Base-by-base conservation (phyloP, 371 early-diverging fungal species). In the Cokeromyces recurvatus region DNA sequence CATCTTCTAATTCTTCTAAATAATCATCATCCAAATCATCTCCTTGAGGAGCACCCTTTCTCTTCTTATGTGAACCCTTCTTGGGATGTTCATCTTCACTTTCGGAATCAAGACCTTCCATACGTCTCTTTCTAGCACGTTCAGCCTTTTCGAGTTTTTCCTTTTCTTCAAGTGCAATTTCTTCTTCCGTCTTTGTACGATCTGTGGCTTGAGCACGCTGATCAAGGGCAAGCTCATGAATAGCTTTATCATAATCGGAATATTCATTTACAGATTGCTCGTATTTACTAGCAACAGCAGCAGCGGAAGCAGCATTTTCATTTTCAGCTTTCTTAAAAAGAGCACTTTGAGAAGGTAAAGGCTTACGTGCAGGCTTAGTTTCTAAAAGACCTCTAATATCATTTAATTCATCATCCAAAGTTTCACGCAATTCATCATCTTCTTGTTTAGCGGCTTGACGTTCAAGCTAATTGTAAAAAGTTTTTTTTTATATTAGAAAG, bases 181-280 rank as follows among this genome's bases (percentile, higher is more conserved):
- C 98, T 50, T 93, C 95, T 58, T 94, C 95, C 15, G 93, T 90
- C 79, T 96, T 95, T 32, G 87, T 61, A 17, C 97, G 85, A 57
- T 98, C 93, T 21, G 92, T 85, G 7, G 96, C 93, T 56, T 77
- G 71, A 1, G 91, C 94, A 32, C 92, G 88, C 57, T 81, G 75
- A 38, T 97, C 97, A 52, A 67, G 80, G 1, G 79, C 83, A 24
- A 98, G 66, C 42, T 88, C 86, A n/a, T 81, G 74, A 16, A 98
- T 76, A 23, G 82, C 73, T 37, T 60, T 63, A 59, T 96, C 95
- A 57, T 94, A 98, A 43, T 78, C 71, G 15, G 56, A 57, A 36
- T 74, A 68, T 22, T 74, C 69, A 20, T 76, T 66, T 8, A 71
- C 63, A 19, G 46, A 41, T 20, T 50, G 38, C 2, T 50, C 42